Conservation (phyloP, 1,284 basidiomycete species). For the Earliella scabrosa region DNA sequence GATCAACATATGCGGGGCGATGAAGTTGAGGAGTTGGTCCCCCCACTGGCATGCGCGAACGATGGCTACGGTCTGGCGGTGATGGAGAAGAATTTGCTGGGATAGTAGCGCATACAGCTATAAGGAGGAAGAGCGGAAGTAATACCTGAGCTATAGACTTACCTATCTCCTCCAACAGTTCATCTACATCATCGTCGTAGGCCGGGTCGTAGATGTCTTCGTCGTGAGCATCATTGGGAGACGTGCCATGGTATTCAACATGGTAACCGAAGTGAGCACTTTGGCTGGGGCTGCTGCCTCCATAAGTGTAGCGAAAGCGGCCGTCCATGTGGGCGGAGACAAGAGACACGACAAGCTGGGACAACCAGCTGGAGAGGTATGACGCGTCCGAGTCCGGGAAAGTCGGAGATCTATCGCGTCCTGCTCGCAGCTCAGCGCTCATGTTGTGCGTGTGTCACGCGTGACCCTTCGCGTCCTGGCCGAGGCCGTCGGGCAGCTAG, state of each 20-base stretch:
- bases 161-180: slow-evolving; percentile 44
- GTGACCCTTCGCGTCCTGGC: slow-evolving; percentile 26
- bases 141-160: slow-evolving; percentile 46
- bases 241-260: neutral
- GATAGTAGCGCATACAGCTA: no score
- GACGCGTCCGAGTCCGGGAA: no score
- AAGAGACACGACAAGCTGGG: no score
- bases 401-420: slow-evolving; percentile 15
- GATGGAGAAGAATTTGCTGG: slow-evolving; percentile 48
- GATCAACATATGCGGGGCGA: no score
- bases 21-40: no score
- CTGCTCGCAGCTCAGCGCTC: no score
- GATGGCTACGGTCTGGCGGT: slow-evolving; percentile 33
- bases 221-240: neutral
- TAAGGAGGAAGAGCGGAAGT: neutral
- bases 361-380: no score
- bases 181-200: slow-evolving; percentile 19
- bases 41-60: neutral
- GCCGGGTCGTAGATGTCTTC: neutral
- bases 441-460: slow-evolving; percentile 20
- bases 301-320: neutral
- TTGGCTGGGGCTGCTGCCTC: no score
- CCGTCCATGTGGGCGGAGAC: neutral
- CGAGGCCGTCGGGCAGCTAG: neutral
- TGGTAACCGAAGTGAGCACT: neutral